A percentile compares a stretch with the other conserved stretches of the same genome.
phyloP scores from a whole-genome alignment of 495 filamentous ascomycete genomes.

The Pseudomonodictys pantanalensis region DNA sequence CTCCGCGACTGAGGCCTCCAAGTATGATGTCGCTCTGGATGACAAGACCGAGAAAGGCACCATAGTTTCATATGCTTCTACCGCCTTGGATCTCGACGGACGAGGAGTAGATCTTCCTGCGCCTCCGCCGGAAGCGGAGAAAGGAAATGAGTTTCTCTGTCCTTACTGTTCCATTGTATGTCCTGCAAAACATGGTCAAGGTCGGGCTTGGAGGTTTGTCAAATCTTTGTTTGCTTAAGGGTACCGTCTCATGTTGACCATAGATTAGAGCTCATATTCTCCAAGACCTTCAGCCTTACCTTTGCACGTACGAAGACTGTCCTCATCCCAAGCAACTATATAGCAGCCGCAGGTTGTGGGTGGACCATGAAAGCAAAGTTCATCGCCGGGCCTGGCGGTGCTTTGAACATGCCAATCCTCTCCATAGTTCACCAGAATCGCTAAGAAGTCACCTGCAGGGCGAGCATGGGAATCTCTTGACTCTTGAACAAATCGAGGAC shows the following conservation, averaged over 20 bases:
- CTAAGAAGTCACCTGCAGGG: too few species aligned
- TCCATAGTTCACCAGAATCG: too few species aligned
- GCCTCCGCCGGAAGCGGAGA: background rate
- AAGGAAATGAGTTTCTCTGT: background rate
- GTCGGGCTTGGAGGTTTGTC: background rate
- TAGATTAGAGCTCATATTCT: background rate
- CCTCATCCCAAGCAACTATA: background rate
- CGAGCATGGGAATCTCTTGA: too few species aligned
- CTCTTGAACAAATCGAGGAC: too few species aligned
- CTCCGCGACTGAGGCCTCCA: too few species aligned
- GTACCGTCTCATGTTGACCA: background rate
- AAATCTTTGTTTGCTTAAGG: background rate
- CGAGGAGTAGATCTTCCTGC: background rate
- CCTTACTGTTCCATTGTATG: background rate
- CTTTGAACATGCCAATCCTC: too few species aligned
- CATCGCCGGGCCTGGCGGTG: background rate
- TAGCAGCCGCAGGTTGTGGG: background rate
- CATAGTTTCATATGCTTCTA: too few species aligned
- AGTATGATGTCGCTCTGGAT: too few species aligned
- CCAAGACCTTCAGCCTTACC: background rate
- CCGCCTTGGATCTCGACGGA: background rate
- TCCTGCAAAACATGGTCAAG: background rate
- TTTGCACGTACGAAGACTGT: background rate
- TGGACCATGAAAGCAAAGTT: background rate
- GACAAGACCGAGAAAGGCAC: too few species aligned